Evolutionary conservation across 2,329 filamentous ascomycete genomes (phyloP).

Genomic region (Chaetomium strumarium): DNA sequence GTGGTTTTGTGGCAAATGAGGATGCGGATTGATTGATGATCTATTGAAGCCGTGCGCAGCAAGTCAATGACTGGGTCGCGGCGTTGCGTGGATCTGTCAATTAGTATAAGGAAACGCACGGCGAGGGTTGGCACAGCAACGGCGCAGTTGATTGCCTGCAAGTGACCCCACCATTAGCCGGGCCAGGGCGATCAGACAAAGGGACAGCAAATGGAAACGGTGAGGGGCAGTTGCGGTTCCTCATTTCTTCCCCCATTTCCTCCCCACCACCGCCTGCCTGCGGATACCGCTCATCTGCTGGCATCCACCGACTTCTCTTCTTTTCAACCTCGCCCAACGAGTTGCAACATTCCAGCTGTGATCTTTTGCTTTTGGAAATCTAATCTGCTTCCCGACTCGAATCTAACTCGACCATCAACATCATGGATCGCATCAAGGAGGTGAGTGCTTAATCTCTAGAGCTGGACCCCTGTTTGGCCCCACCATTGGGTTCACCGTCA

Average conservation of each 20-base stretch:
- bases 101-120: constrained; percentile 12
- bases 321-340: constrained; percentile 11
- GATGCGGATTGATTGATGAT: constrained; percentile 1
- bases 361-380: not conserved
- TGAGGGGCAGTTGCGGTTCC: constrained; percentile 23
- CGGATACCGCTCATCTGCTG: constrained; percentile 3
- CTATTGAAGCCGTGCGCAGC: no score
- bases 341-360: constrained; percentile 7
- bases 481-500: constrained; percentile 26
- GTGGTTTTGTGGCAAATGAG: not conserved
- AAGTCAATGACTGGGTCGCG: constrained; percentile 3
- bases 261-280: constrained; percentile 1
- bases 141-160: constrained; percentile 3
- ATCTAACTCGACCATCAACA: constrained; percentile 25
- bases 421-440: constrained; percentile 87
- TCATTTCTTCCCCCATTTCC: constrained; percentile 22
- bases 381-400: not conserved
- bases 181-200: constrained; percentile 23
- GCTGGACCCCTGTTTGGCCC: constrained; percentile 26
- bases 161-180: constrained; percentile 23
- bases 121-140: constrained; percentile 23
- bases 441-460: constrained; percentile 45
- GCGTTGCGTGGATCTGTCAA: constrained; percentile 10
- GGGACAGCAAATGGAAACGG: constrained; percentile 24
- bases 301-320: constrained; percentile 21